These are phyloP conservation scores for Alternaria sp. DNA, from an alignment of 2,329 filamentous ascomycete genomes.

Conservation along the genomic window DNA sequence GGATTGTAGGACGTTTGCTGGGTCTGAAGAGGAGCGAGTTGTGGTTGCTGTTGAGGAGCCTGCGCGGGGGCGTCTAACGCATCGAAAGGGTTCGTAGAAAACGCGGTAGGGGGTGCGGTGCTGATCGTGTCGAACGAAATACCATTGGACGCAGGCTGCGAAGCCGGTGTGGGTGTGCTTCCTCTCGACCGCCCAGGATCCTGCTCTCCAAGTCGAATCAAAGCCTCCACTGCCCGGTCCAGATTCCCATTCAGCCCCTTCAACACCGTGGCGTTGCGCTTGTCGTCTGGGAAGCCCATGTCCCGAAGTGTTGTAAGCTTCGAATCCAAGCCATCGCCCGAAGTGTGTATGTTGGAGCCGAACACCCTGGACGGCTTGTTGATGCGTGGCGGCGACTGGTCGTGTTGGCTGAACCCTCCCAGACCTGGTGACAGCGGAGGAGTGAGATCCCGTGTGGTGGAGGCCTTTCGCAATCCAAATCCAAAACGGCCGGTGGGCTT, in stretches of 20 bases:
- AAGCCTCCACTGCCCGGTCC: conserved; percentile 82
- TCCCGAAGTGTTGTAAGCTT: conserved; percentile 81
- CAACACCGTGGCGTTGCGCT: conserved; percentile 79
- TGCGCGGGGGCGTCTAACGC: conserved; percentile 45
- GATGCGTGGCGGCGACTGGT: conserved; percentile 50
- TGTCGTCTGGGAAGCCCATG: conserved; percentile 89
- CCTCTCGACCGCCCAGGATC: conserved; percentile 51
- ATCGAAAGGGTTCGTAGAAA: conserved; percentile 54
- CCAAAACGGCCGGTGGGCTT: conserved; percentile 67
- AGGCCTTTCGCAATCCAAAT: conserved; percentile 72
- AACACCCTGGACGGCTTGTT: conserved; percentile 73
- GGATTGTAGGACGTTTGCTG: conserved; percentile 66
- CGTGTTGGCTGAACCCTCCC: conserved; percentile 36
- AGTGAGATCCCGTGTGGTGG: conserved; percentile 69
- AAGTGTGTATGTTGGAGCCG: conserved; percentile 67
- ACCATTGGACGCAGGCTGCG: conserved; percentile 58
- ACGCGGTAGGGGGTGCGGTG: conserved; percentile 30
- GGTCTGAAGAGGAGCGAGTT: conserved; percentile 35
- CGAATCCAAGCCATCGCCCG: conserved; percentile 68
- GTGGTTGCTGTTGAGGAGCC: conserved; percentile 38
- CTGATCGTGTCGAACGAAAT: conserved; percentile 51
- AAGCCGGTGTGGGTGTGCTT: conserved; percentile 54
- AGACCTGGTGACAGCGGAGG: conserved; percentile 44
- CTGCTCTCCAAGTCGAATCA: conserved; percentile 79
- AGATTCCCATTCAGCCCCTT: conserved; percentile 85